These are phyloP conservation scores for Didymella arachidicola DNA, from an alignment of 2,329 filamentous ascomycete species.

Conservation along the genomic window DNA sequence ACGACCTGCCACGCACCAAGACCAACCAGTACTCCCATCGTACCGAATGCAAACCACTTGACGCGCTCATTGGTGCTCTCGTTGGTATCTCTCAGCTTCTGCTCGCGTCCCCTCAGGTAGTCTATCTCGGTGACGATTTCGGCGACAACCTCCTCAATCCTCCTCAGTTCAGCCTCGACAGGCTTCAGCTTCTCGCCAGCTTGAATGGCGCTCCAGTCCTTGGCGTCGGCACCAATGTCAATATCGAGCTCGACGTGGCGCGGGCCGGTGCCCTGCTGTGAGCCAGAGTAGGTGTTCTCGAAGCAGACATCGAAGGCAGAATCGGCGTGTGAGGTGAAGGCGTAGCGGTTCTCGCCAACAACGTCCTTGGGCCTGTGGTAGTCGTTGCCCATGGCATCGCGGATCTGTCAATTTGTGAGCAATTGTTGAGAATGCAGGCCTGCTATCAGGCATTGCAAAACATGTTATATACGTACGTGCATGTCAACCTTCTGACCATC, in stretches of 20 bases:
- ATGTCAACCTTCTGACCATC: constrained; percentile 96
- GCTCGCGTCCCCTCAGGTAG: constrained; percentile 86
- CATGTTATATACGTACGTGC: constrained; percentile 69
- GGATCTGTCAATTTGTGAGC: constrained; percentile 69
- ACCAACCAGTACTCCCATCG: constrained; percentile 87
- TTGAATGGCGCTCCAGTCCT: constrained; percentile 97
- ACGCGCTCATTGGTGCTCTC: constrained; percentile 99
- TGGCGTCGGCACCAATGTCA: constrained; percentile 95
- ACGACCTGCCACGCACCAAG: constrained; percentile 97
- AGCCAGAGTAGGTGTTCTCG: constrained; percentile 76
- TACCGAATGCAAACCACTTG: constrained; percentile 97
- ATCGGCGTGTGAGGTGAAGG: constrained; percentile 92
- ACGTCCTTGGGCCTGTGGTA: constrained; percentile 92
- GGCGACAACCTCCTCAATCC: constrained; percentile 87
- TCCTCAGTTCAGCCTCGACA: constrained; percentile 90
- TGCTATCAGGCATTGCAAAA: neutral
- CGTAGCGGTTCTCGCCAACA: constrained; percentile 87
- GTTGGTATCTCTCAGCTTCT: constrained; percentile 97
- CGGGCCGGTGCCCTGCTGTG: constrained; percentile 48
- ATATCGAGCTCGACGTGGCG: constrained; percentile 90
- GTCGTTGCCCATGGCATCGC: constrained; percentile 93
- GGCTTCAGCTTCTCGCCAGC: constrained; percentile 97
- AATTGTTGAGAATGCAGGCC: neutral
- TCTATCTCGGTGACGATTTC: constrained; percentile 97
- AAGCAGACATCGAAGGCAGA: constrained; percentile 97